Conservation (phyloP, 2,329 filamentous ascomycete genomes). For the Sporothrix globosa region DNA sequence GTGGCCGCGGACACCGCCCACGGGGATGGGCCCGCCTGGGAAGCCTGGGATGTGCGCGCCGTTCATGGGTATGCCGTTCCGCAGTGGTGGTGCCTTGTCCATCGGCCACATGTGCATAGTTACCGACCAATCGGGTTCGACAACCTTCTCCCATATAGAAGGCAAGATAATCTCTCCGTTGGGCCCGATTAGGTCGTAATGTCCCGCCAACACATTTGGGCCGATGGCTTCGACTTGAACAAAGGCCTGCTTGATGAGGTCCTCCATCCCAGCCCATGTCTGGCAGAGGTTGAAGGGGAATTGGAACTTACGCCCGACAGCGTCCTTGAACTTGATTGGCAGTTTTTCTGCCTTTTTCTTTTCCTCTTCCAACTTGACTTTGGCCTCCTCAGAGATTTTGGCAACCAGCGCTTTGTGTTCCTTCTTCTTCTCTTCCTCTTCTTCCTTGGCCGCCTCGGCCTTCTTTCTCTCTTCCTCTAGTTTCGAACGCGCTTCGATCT, state of each 20-base stretch:
- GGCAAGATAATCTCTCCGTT: constrained; percentile 82
- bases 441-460: constrained; percentile 49
- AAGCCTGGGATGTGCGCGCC: constrained; percentile 11
- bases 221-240: constrained; percentile 75
- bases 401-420: constrained; percentile 60
- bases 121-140: constrained; percentile 74
- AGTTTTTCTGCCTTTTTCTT: constrained; percentile 62
- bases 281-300: constrained; percentile 86
- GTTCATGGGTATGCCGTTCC: constrained; percentile 31
- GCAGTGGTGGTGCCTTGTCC: constrained; percentile 47
- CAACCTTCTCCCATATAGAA: constrained; percentile 77
- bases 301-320: constrained; percentile 86
- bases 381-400: constrained; percentile 52
- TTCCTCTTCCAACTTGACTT: constrained; percentile 51
- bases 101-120: constrained; percentile 64
- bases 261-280: constrained; percentile 86
- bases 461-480: constrained; percentile 53
- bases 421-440: constrained; percentile 57
- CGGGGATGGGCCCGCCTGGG: constrained; percentile 22
- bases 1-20: neutral
- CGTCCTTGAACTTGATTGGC: constrained; percentile 88
- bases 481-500: constrained; percentile 50
- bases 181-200: constrained; percentile 79
- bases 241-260: constrained; percentile 83
- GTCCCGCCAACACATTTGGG: constrained; percentile 74